phyloP scores from a whole-genome alignment of 2,329 filamentous ascomycete species.

The Penicillium griseofulvum region DNA sequence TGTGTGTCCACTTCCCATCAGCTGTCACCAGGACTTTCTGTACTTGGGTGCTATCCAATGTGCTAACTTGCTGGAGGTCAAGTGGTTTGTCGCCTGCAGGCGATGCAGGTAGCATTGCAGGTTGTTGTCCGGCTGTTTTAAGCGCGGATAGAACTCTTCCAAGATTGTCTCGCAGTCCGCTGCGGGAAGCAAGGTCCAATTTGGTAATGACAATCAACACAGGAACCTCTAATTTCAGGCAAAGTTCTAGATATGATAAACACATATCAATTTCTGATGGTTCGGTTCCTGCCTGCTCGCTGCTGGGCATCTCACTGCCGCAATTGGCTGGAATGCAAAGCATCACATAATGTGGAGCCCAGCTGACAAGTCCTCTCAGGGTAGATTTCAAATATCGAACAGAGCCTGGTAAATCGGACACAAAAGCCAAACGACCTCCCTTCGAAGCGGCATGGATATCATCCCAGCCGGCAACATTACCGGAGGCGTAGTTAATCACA shows the following conservation, averaged over 20 bases:
- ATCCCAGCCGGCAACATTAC: constrained; percentile 87
- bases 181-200: constrained; percentile 76
- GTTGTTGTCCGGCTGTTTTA: constrained; percentile 71
- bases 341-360: constrained; percentile 91
- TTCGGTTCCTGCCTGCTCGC: constrained; percentile 21
- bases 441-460: constrained; percentile 83
- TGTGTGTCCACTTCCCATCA: constrained; percentile 40
- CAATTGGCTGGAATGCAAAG: constrained; percentile 84
- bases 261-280: constrained; percentile 65
- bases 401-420: constrained; percentile 90
- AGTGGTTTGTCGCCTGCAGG: constrained; percentile 48
- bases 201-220: constrained; percentile 86
- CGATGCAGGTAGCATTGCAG: constrained; percentile 61
- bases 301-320: constrained; percentile 45
- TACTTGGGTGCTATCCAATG: constrained; percentile 58
- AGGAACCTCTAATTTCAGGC: constrained; percentile 74
- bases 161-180: constrained; percentile 67
- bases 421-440: constrained; percentile 72
- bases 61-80: constrained; percentile 58
- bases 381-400: constrained; percentile 86
- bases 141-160: constrained; percentile 71
- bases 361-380: constrained; percentile 84
- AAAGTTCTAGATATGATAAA: constrained; percentile 78
- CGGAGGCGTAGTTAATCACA: constrained; percentile 75
- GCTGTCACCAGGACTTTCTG: constrained; percentile 52